Conservation (phyloP, 2,329 filamentous ascomycete species). For the Penicillium sp. region DNA sequence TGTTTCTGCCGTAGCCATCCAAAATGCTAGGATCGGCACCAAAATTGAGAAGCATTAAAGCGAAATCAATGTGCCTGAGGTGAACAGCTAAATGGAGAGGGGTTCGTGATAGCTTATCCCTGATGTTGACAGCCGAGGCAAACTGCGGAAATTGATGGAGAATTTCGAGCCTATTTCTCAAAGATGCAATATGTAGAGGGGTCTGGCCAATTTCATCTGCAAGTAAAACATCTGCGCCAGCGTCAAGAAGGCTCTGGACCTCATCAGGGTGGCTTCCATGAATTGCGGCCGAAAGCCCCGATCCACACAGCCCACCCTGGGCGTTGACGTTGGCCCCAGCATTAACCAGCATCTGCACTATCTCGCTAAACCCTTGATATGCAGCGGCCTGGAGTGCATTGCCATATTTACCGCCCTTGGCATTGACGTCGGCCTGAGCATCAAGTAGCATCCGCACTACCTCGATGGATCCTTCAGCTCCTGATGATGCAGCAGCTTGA, state of each 20-base stretch:
- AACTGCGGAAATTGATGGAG: slow-evolving; percentile 2
- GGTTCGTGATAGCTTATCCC: background rate
- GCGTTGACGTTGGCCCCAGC: background rate
- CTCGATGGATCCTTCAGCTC: background rate
- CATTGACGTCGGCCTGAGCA: background rate
- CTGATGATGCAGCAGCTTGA: background rate
- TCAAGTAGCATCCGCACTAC: background rate
- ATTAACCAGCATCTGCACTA: background rate
- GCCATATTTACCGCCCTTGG: background rate
- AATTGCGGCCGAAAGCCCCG: background rate
- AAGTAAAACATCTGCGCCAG: background rate
- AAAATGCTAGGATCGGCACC: slow-evolving; percentile 2
- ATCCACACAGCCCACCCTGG: background rate
- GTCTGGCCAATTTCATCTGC: background rate
- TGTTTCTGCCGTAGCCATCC: slow-evolving; percentile 6
- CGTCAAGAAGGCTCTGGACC: background rate
- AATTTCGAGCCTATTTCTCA: background rate
- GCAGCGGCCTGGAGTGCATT: slow-evolving; percentile 2
- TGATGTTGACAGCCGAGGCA: background rate
- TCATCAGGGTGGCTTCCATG: background rate
- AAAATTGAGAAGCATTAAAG: background rate
- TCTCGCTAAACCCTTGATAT: background rate
- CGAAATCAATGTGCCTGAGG: background rate
- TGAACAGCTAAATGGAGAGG: slow-evolving; percentile 2
- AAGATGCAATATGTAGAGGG: slow-evolving; percentile 2